Conservation (phyloP, 495 filamentous ascomycete genomes). For the Echria macrotheca region DNA sequence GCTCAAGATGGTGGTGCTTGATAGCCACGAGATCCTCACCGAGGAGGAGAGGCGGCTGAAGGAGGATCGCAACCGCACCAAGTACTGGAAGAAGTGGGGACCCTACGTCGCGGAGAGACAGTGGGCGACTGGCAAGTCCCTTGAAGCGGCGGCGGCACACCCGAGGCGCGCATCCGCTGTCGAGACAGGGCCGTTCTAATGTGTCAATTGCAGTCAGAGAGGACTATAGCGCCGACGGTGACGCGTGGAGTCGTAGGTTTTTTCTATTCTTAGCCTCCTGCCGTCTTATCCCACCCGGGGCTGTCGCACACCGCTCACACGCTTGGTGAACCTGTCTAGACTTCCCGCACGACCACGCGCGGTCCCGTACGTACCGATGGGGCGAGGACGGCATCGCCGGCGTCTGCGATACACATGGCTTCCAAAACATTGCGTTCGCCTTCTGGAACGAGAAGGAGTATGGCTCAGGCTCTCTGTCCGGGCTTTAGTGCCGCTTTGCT, state of each 20-base stretch:
- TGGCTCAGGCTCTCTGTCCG: conserved; percentile 18
- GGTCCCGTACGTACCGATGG: conserved; percentile 85
- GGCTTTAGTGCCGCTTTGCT: background rate
- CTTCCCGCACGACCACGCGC: conserved; percentile 87
- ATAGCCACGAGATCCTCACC: conserved; percentile 74
- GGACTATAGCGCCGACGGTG: conserved; percentile 81
- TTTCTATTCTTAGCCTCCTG: background rate
- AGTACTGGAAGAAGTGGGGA: conserved; percentile 97
- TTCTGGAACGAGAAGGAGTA: conserved; percentile 98
- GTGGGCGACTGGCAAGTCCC: conserved; percentile 76
- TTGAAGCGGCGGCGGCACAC: too few species aligned
- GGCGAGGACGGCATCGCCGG: conserved; percentile 97
- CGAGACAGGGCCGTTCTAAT: too few species aligned
- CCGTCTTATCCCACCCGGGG: too few species aligned
- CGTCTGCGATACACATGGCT: conserved; percentile 83
- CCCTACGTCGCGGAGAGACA: conserved; percentile 72
- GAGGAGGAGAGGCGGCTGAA: conserved; percentile 84
- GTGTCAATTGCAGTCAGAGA: conserved; percentile 64
- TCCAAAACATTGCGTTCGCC: conserved; percentile 87
- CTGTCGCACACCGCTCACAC: too few species aligned
- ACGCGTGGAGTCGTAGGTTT: conserved; percentile 89
- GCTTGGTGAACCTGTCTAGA: too few species aligned
- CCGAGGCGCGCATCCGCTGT: too few species aligned
- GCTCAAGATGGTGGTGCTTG: conserved; percentile 75
- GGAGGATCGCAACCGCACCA: conserved; percentile 70